These are phyloP conservation scores for Afroboletus lepidellus DNA, from an alignment of 1,284 basidiomycete genomes.

Conservation along the genomic window DNA sequence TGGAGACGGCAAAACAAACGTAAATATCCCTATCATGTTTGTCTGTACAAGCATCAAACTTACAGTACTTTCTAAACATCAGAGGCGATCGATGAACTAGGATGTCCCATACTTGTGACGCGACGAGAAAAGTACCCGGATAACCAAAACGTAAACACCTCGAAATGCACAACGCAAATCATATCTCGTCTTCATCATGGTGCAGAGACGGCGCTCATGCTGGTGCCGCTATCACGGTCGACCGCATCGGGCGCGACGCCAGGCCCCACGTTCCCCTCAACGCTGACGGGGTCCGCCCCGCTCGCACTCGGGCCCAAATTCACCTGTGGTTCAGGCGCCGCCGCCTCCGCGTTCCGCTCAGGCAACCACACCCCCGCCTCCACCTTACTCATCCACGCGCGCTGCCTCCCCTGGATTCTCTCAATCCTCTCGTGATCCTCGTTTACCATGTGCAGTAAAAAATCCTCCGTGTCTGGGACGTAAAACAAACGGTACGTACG, in stretches of 20 bases:
- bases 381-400: slow-evolving; percentile 18
- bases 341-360: background rate
- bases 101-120: background rate
- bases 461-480: slow-evolving; percentile 71
- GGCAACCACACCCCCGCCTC: slow-evolving; percentile 16
- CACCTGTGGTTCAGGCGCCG: background rate
- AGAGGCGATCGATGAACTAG: background rate
- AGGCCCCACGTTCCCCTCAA: background rate
- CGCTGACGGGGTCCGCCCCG: background rate
- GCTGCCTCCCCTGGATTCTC: slow-evolving; percentile 10
- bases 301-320: background rate
- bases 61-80: too few species aligned
- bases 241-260: background rate
- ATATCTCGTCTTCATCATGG: slow-evolving; percentile 11
- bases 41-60: too few species aligned
- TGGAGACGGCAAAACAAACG: too few species aligned
- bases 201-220: background rate
- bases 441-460: slow-evolving; percentile 41
- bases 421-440: slow-evolving; percentile 14
- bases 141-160: background rate
- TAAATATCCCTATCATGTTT: too few species aligned
- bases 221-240: background rate
- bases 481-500: slow-evolving; percentile 86
- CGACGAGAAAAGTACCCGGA: background rate
- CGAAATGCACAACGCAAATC: background rate